phyloP scores from a whole-genome alignment of 441 rosid genomes.

The Jatropha podagrica region DNA sequence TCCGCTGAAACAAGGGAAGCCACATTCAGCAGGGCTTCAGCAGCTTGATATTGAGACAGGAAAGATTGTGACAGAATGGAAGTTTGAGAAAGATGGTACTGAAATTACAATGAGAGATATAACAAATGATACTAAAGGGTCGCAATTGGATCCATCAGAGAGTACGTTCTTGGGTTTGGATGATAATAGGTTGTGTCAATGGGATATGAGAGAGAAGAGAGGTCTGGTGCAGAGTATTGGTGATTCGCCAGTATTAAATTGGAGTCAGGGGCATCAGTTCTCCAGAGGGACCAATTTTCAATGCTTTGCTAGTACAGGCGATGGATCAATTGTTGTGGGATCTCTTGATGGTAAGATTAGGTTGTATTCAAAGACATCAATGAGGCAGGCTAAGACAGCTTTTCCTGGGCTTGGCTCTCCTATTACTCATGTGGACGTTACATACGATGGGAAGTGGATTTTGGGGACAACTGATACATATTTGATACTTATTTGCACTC shows the following conservation, averaged over 20 bases:
- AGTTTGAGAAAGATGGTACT: slow-evolving; percentile 88
- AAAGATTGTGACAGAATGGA: slow-evolving; percentile 85
- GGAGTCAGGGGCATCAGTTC: slow-evolving; percentile 95
- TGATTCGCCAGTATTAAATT: slow-evolving; percentile 71
- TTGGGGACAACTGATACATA: slow-evolving; percentile 94
- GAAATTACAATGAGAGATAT: slow-evolving; percentile 93
- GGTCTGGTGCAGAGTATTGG: slow-evolving; percentile 89
- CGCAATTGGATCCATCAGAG: slow-evolving; percentile 92
- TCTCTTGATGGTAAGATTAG: slow-evolving; percentile 95
- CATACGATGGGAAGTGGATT: slow-evolving; percentile 95
- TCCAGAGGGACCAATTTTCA: slow-evolving; percentile 95
- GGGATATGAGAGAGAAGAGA: slow-evolving; percentile 91
- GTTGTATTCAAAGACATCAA: slow-evolving; percentile 71
- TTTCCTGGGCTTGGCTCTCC: slow-evolving; percentile 98
- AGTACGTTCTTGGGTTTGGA: slow-evolving; percentile 91
- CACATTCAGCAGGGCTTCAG: slow-evolving; percentile 66
- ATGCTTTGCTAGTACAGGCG: slow-evolving; percentile 91
- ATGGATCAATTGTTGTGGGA: slow-evolving; percentile 91
- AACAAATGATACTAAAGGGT: slow-evolving; percentile 80
- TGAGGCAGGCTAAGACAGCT: slow-evolving; percentile 96
- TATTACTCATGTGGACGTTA: slow-evolving; percentile 90
- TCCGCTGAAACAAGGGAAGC: slow-evolving; percentile 65
- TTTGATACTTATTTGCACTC: slow-evolving; percentile 81
- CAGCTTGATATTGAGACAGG: slow-evolving; percentile 96
- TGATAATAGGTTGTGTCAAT: slow-evolving; percentile 87